Base-by-base conservation (phyloP, 2,329 filamentous ascomycete species). In the Nothomitra cinnamomea region DNA sequence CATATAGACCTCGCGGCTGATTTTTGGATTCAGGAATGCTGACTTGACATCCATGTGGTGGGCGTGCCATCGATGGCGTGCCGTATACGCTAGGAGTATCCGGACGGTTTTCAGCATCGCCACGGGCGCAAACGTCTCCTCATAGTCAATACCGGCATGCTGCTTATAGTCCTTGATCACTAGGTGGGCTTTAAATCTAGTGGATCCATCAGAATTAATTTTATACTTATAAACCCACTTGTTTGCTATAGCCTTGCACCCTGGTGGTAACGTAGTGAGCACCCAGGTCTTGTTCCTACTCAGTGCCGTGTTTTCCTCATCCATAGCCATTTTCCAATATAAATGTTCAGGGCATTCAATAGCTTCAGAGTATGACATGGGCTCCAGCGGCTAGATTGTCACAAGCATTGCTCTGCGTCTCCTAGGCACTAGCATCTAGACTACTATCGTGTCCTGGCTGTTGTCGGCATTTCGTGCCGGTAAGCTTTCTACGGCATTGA, bases 171-270 rank as follows among this genome's bases (percentile, higher is more conserved):
- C 56, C 53, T 52, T 52, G 15, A 43, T 49, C 1, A 58, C 56
- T 3, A 57, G 22, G 15, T 53, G 22, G 0, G 56, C 56, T 28
- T 58, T 58, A 43, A 51, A 57, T 3, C 51, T 3, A 10, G 53
- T 22, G 3, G 25, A 21, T n/a, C n/a, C n/a, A n/a, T n/a, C n/a
- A n/a, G n/a, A n/a, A n/a, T n/a, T n/a, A n/a, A n/a, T n/a, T n/a
- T 57, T 57, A 3, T 41, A 51, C 17, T 48, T 53, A 22, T 45
- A 57, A 15, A 57, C 54, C 57, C 57, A 58, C 41, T 54, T 58
- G 45, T 28, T 54, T 0, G 51, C 48, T 15, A 57, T 53, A 4
- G 53, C 17, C 15, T 51, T 53, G n/a, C 40, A n/a, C 17, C 19
- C 54, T 15, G 19, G 32, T 22, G 22, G 48, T 21, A 17, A n/a